Evolutionary conservation across 805 yeast species (phyloP), one percentile per base, ranked within the genome.

Genomic region (Yueomyces sinensis): DNA sequence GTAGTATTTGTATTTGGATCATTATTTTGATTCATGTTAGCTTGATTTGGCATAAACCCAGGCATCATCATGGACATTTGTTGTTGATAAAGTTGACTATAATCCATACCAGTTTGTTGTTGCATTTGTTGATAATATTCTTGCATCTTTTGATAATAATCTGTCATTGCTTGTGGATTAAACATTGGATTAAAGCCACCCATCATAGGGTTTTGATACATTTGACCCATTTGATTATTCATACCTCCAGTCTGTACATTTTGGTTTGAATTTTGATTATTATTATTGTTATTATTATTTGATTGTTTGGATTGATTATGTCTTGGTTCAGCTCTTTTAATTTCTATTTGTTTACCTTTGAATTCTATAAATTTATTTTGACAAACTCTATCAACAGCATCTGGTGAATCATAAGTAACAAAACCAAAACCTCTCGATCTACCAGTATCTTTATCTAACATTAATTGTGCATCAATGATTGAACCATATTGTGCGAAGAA

Each of bases 361-460:
- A 89, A 76, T 37, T 76, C 74, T 43, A 89, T 70, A 52, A 75
- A 84, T 57, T 80, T 81, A 56, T 79, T 80, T 38, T 76, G 79
- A 36, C 91, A 76, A 36, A 83, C 94, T 45, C 76, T 69, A 49
- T 87, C 96, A 31, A 89, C 95, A 13, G 95, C 95, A 31, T 80
- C 87, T 17, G 94, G 93, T 15, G 93, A 74, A 52, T 89, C 97
- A 60, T 81, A 89, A 13, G 98, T 89, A 42, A 89, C 86, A 58
- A 89, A 89, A 1, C 98, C 98, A 58, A 86, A 89, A 18, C 98
- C 98, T 63, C 97, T 74, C 3, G 95, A 84, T 52, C 94, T 74
- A 39, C 97, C 96, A 4, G 96, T 82, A 56, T 87, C 96, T 60
- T 89, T 91, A 59, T 89, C 96, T 46, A 89, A 72, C 98, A 89